phyloP scores from a whole-genome alignment of 2,329 filamentous ascomycete genomes.

The Fusarium secorum region DNA sequence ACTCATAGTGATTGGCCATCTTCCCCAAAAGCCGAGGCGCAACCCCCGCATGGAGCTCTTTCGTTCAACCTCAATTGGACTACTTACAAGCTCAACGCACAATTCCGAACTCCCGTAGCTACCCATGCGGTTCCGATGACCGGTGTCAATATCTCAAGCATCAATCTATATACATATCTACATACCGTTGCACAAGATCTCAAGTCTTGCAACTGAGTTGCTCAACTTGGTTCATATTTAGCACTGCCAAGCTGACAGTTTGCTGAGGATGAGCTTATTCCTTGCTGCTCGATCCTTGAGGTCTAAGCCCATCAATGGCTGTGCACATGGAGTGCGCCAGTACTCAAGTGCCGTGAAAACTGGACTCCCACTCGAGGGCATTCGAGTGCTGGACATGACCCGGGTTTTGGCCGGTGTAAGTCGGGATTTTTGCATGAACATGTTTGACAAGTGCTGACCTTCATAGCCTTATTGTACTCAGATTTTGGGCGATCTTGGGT shows the following conservation, averaged over 20 bases:
- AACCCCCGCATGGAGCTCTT: constrained; percentile 19
- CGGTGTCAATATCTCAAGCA: constrained; percentile 10
- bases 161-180: not conserved
- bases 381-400: constrained; percentile 95
- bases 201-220: not conserved
- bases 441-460: constrained; percentile 16
- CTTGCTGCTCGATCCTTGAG: constrained; percentile 29
- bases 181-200: not conserved
- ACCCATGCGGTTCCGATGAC: constrained; percentile 24
- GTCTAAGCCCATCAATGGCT: constrained; percentile 29
- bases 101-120: not conserved
- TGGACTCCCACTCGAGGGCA: constrained; percentile 76
- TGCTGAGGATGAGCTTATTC: constrained; percentile 27
- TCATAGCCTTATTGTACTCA: constrained; percentile 93
- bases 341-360: constrained; percentile 43
- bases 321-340: constrained; percentile 35
- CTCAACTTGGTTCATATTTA: not conserved
- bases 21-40: constrained; percentile 20
- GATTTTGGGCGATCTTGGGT: constrained; percentile 96
- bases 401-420: constrained; percentile 91
- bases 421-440: constrained; percentile 34
- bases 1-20: constrained; percentile 7
- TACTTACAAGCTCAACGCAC: constrained; percentile 1
- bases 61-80: constrained; percentile 1
- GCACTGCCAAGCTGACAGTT: not conserved